These are phyloP conservation scores for Marasmius tenuissimus DNA, from an alignment of 1,284 basidiomycete genomes.

Conservation along the genomic window DNA sequence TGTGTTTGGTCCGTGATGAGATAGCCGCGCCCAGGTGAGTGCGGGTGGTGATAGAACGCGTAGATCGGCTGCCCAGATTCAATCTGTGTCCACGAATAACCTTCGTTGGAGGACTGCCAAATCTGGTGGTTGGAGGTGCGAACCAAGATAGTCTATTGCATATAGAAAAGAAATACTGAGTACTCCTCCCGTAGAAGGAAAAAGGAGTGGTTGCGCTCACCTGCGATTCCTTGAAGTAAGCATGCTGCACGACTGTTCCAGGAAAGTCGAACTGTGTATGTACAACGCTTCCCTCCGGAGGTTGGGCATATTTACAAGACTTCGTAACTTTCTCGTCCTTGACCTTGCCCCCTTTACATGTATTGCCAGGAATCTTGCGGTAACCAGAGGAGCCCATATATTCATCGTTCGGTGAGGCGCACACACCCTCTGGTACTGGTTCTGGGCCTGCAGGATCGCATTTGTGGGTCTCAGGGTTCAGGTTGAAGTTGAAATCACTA, in stretches of 20 bases:
- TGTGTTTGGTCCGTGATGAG: constrained; percentile 73
- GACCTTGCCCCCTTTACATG: constrained; percentile 68
- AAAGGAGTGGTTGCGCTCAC: constrained; percentile 35
- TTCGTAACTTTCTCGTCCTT: constrained; percentile 77
- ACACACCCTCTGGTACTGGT: constrained; percentile 79
- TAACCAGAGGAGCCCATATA: constrained; percentile 93
- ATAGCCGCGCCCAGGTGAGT: constrained; percentile 82
- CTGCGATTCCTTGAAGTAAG: constrained; percentile 81
- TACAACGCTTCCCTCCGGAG: constrained; percentile 69
- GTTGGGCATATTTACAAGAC: constrained; percentile 67
- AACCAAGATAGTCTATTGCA: constrained; percentile 75
- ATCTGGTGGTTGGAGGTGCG: constrained; percentile 77
- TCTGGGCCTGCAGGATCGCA: constrained; percentile 88
- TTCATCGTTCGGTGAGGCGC: constrained; percentile 57
- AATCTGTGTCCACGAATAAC: constrained; percentile 84
- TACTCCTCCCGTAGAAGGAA: background rate
- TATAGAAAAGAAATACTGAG: background rate
- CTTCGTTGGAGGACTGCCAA: constrained; percentile 95
- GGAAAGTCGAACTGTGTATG: constrained; percentile 79
- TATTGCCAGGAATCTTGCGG: constrained; percentile 91
- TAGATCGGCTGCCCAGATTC: constrained; percentile 68
- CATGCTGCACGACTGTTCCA: constrained; percentile 69
- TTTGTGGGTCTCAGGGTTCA: constrained; percentile 64
- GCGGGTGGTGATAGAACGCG: constrained; percentile 84
- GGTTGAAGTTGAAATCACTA: constrained; percentile 89